phyloP scores from a whole-genome alignment of 306 rosid genomes.

The Dalbergia cochinchinensis region DNA sequence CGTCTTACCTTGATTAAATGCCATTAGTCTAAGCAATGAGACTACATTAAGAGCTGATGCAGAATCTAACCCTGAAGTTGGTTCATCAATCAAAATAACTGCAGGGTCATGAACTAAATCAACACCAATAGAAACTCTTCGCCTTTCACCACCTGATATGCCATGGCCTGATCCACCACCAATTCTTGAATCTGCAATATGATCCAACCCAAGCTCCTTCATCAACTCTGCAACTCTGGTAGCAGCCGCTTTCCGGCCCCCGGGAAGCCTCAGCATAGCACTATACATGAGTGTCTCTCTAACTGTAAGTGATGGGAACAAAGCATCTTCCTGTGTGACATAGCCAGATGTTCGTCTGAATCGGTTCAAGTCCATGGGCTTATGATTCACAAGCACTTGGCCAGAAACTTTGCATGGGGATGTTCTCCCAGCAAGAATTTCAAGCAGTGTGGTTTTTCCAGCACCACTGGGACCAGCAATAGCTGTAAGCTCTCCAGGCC shows the following conservation, averaged over 20 bases:
- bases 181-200: constrained; percentile 75
- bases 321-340: constrained; percentile 87
- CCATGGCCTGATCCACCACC: constrained; percentile 72
- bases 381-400: constrained; percentile 75
- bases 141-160: constrained; percentile 88
- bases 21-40: constrained; percentile 82
- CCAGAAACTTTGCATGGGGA: constrained; percentile 61
- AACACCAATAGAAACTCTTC: constrained; percentile 94
- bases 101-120: constrained; percentile 94
- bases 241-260: constrained; percentile 62
- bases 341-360: constrained; percentile 76
- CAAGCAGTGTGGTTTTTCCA: constrained; percentile 94
- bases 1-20: constrained; percentile 77
- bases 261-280: constrained; percentile 80
- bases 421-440: constrained; percentile 82
- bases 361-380: constrained; percentile 56
- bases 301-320: constrained; percentile 86
- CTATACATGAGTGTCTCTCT: constrained; percentile 91
- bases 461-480: constrained; percentile 99
- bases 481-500: constrained; percentile 81
- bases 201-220: constrained; percentile 86
- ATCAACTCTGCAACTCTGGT: constrained; percentile 70
- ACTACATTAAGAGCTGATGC: constrained; percentile 88
- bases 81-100: constrained; percentile 88
- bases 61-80: constrained; percentile 98